These are phyloP conservation scores for Talaromyces thailandensis DNA, from an alignment of 495 filamentous ascomycete species.

Conservation along the genomic window DNA sequence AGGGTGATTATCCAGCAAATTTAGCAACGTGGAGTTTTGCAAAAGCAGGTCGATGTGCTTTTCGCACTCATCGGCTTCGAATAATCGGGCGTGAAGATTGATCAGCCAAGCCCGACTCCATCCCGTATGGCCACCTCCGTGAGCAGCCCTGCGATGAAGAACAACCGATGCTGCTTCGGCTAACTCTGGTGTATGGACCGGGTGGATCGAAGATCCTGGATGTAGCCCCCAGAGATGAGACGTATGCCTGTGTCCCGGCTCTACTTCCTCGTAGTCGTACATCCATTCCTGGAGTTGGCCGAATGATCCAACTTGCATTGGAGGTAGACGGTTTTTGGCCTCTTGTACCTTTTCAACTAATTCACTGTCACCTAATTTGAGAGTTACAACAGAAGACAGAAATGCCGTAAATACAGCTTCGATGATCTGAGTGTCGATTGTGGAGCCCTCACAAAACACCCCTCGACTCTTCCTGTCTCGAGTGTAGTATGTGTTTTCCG, in stretches of 20 bases:
- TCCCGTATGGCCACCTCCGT: slow-evolving; percentile 38
- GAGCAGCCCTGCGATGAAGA: slow-evolving; percentile 25
- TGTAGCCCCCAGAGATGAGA: slow-evolving; percentile 38
- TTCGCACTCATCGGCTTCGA: slow-evolving; percentile 22
- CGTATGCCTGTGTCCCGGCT: slow-evolving; percentile 41
- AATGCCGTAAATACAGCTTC: slow-evolving; percentile 29
- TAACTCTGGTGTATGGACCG: slow-evolving; percentile 14
- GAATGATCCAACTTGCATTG: slow-evolving; percentile 23
- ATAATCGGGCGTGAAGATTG: slow-evolving; percentile 25
- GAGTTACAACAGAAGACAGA: slow-evolving; percentile 10
- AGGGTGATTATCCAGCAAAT: slow-evolving; percentile 34
- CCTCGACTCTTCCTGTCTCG: slow-evolving; percentile 19
- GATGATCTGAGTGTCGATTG: slow-evolving; percentile 41
- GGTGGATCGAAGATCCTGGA: slow-evolving; percentile 20
- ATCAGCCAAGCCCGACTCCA: slow-evolving; percentile 42
- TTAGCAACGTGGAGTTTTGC: slow-evolving; percentile 28
- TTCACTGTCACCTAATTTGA: slow-evolving; percentile 15
- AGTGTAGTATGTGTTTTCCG: slow-evolving; percentile 35
- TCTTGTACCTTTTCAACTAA: slow-evolving; percentile 11
- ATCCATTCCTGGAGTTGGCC: slow-evolving; percentile 43
- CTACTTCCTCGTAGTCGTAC: slow-evolving; percentile 33
- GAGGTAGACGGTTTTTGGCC: slow-evolving; percentile 17
- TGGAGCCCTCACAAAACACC: slow-evolving; percentile 30
- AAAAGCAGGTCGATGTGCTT: slow-evolving; percentile 28
- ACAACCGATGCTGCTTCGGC: slow-evolving; percentile 28